Percentiles rank a stretch among this genome's conserved stretches.
Evolutionary conservation across 129 eudicot species (phyloP).

Genomic region (Arctium minus): DNA sequence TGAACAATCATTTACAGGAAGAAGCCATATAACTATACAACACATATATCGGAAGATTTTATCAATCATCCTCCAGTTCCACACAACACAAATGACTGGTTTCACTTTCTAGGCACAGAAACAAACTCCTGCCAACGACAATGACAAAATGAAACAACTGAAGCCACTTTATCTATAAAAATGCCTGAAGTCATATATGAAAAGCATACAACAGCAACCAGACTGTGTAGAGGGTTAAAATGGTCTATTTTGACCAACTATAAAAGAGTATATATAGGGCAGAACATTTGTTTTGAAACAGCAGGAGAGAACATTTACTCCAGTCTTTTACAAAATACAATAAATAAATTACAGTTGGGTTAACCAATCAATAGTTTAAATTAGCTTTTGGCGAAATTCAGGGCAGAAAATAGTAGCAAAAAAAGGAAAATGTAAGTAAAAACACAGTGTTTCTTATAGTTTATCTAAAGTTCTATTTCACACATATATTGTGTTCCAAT

Average conservation of each 20-base stretch:
- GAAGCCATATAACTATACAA: background rate
- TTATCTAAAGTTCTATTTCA: background rate
- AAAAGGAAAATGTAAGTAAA: background rate
- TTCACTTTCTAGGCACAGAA: background rate
- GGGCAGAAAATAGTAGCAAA: background rate
- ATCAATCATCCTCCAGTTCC: background rate
- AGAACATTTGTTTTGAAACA: background rate
- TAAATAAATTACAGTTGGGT: background rate
- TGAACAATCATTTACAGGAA: background rate
- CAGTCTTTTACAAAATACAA: background rate
- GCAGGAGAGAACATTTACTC: background rate
- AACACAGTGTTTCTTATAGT: background rate
- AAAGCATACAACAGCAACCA: background rate
- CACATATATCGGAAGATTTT: background rate
- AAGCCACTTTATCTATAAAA: too few species aligned
- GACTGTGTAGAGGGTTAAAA: background rate
- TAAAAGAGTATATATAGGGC: background rate
- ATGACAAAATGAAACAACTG: background rate
- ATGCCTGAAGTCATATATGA: background rate
- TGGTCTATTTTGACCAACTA: background rate
- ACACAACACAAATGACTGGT: background rate
- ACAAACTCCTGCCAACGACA: background rate
- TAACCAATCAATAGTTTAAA: background rate
- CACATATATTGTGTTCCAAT: background rate
- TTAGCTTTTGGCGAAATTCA: background rate